These are phyloP conservation scores for Boletus tomentosulus DNA, from an alignment of 768 basidiomycete species.

Conservation along the genomic window DNA sequence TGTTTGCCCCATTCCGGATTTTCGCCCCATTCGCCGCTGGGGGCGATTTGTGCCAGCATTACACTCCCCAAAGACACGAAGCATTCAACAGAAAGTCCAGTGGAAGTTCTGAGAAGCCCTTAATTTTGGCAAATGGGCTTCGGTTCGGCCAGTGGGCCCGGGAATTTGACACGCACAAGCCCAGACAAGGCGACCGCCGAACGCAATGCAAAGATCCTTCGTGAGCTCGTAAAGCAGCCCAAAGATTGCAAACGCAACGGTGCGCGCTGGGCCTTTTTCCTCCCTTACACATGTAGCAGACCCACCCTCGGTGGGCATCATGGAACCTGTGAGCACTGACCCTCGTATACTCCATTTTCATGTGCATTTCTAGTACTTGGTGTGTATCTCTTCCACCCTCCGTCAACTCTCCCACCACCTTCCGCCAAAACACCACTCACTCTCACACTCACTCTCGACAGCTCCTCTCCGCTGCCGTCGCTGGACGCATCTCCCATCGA, in stretches of 20 bases:
- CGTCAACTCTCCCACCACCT: conserved; percentile 21
- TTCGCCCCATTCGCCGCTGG: too few relatives aligned
- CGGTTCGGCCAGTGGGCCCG: too few relatives aligned
- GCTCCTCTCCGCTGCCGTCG: conserved; percentile 38
- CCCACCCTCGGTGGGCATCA: conserved; percentile 97
- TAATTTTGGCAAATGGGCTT: too few relatives aligned
- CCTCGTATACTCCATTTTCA: neutral
- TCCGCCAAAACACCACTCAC: conserved; percentile 14
- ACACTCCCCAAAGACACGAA: too few relatives aligned
- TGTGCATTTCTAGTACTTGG: conserved; percentile 53
- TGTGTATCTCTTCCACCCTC: conserved; percentile 72
- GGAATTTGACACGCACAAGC: conserved; percentile 48
- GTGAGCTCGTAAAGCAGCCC: conserved; percentile 82
- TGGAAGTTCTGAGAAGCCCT: too few relatives aligned
- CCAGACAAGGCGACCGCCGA: conserved; percentile 89
- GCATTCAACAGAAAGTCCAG: too few relatives aligned
- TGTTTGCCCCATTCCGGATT: too few relatives aligned
- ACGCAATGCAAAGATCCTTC: conserved; percentile 66
- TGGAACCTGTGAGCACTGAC: conserved; percentile 79
- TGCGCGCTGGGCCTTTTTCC: conserved; percentile 34
- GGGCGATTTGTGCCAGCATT: too few relatives aligned
- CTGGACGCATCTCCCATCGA: conserved; percentile 15
- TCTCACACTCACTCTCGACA: conserved; percentile 25
- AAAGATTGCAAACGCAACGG: conserved; percentile 98
- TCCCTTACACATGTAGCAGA: conserved; percentile 37